Conservation (phyloP, 2,329 filamentous ascomycete genomes). For the Epichloe bromicola region DNA sequence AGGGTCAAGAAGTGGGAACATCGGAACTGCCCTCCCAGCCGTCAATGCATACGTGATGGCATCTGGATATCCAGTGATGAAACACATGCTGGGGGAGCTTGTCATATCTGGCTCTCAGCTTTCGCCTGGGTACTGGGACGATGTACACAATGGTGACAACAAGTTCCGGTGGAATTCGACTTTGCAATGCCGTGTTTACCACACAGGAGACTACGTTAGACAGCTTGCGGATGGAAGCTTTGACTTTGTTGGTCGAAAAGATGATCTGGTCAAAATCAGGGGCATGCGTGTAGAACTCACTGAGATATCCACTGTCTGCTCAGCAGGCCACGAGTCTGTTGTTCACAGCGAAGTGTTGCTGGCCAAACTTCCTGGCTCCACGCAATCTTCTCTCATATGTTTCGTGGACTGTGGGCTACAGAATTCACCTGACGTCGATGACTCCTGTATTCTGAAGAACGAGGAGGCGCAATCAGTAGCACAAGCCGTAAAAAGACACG, state of each 20-base stretch:
- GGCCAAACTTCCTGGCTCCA: neutral
- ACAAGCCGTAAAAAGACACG: neutral
- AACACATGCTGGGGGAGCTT: slow-evolving; percentile 45
- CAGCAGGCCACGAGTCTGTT: neutral
- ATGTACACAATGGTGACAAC: slow-evolving; percentile 8
- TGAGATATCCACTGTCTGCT: slow-evolving; percentile 10
- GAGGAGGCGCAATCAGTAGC: neutral
- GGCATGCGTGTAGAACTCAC: slow-evolving; percentile 15
- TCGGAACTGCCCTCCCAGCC: slow-evolving; percentile 13
- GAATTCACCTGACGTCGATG: neutral
- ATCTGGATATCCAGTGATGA: slow-evolving; percentile 29
- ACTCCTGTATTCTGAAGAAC: neutral
- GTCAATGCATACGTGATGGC: slow-evolving; percentile 11
- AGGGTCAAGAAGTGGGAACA: slow-evolving; percentile 7
- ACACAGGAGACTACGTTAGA: slow-evolving; percentile 21
- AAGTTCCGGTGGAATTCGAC: neutral
- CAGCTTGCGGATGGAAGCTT: slow-evolving; percentile 10
- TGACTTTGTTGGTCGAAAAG: slow-evolving; percentile 12
- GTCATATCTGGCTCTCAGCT: slow-evolving; percentile 46
- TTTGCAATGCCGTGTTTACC: slow-evolving; percentile 13
- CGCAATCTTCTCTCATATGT: neutral
- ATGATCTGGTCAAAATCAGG: slow-evolving; percentile 13
- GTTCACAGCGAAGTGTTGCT: neutral
- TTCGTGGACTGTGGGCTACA: neutral
- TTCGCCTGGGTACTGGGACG: slow-evolving; percentile 8